Conservation (phyloP, 306 rosid genomes). For the Cicer pinnatifidum region DNA sequence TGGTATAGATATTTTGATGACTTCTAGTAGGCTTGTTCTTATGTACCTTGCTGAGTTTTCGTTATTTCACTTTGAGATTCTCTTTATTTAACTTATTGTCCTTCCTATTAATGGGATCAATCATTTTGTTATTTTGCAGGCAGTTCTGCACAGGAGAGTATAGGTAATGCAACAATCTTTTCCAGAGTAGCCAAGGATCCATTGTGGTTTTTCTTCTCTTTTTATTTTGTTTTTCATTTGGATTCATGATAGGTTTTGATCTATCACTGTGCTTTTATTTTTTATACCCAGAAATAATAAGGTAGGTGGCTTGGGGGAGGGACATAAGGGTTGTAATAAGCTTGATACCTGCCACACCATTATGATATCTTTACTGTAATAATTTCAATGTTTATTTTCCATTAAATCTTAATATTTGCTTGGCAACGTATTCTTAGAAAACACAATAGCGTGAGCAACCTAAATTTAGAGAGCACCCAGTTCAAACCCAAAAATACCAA, state of each 20-base stretch:
- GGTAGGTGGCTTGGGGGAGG: background rate
- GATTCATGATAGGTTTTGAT: constrained; percentile 25
- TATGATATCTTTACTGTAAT: background rate
- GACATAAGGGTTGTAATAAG: too few relatives aligned
- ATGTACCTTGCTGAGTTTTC: background rate
- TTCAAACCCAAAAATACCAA: too few relatives aligned
- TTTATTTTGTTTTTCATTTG: background rate
- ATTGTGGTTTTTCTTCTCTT: background rate
- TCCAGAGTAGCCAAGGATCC: background rate
- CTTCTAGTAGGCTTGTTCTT: constrained; percentile 5
- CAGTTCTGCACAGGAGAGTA: constrained; percentile 98
- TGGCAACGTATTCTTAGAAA: background rate
- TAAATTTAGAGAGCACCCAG: too few relatives aligned
- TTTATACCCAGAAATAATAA: background rate
- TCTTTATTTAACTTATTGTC: background rate
- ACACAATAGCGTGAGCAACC: too few relatives aligned
- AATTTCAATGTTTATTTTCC: background rate
- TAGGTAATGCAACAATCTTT: constrained; percentile 59
- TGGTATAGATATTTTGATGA: constrained; percentile 7
- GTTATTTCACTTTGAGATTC: constrained; percentile 9
- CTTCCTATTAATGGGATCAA: constrained; percentile 15
- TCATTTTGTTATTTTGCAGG: constrained; percentile 55
- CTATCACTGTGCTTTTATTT: background rate
- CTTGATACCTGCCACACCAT: background rate
- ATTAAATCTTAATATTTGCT: background rate